phyloP scores from a whole-genome alignment of 257 asterid species.

The Solanum peruvianum region DNA sequence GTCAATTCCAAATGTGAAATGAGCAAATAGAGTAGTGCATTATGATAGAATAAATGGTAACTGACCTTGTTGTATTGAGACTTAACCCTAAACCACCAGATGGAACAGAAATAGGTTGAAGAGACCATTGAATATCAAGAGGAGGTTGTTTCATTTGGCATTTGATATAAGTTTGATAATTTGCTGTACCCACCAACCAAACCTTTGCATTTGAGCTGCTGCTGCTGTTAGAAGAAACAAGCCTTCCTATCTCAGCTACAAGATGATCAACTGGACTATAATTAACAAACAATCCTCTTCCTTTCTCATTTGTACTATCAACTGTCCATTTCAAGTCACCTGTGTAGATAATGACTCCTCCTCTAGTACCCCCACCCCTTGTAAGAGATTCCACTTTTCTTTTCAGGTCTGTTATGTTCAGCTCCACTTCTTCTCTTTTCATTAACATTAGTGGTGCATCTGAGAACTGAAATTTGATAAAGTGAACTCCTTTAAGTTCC shows the following conservation, averaged over 20 bases:
- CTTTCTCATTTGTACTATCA: neutral
- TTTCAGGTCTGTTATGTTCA: conserved; percentile 41
- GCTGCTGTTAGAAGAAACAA: conserved; percentile 13
- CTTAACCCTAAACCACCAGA: conserved; percentile 54
- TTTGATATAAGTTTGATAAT: conserved; percentile 54
- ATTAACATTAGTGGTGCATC: conserved; percentile 43
- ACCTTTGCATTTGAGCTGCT: conserved; percentile 24
- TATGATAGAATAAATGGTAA: neutral
- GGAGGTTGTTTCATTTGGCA: conserved; percentile 67
- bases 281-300: neutral
- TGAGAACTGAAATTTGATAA: conserved; percentile 45
- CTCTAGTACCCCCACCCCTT: conserved; percentile 3
- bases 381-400: conserved; percentile 45
- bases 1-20: too few relatives aligned
- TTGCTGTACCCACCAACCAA: conserved; percentile 66
- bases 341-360: conserved; percentile 42
- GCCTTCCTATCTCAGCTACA: conserved; percentile 45
- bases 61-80: conserved; percentile 52
- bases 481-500: conserved; percentile 30
- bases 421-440: conserved; percentile 58
- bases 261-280: conserved; percentile 50
- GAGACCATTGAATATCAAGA: conserved; percentile 55
- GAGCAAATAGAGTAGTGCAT: neutral
- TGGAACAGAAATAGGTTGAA: conserved; percentile 58
- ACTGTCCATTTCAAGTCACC: conserved; percentile 74